phyloP scores from a whole-genome alignment of 371 early-diverging fungal species.

The Mucor circinelloides region DNA sequence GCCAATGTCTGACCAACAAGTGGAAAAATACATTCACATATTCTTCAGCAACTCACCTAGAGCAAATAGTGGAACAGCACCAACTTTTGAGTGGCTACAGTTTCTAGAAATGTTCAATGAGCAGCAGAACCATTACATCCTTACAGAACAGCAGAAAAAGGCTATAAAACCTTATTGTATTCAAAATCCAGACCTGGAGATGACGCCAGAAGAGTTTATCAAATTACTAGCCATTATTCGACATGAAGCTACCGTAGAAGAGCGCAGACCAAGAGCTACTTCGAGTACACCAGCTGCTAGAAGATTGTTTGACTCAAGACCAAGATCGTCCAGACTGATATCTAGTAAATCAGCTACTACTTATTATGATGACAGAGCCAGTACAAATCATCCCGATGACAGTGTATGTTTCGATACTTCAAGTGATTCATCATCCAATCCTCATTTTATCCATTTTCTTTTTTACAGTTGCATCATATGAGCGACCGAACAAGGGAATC shows the following conservation, averaged over 20 bases:
- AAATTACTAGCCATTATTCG: background rate
- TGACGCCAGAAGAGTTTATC: slow-evolving; percentile 27
- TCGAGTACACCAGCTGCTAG: background rate
- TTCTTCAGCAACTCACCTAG: slow-evolving; percentile 7
- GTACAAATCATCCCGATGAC: slow-evolving; percentile 12
- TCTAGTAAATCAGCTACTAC: background rate
- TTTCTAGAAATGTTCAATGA: slow-evolving; percentile 14
- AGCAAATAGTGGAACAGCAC: slow-evolving; percentile 13
- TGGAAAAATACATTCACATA: slow-evolving; percentile 10
- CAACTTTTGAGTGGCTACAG: slow-evolving; percentile 21
- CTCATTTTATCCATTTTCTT: background rate
- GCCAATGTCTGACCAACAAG: slow-evolving; percentile 8
- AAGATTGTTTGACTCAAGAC: slow-evolving; percentile 4
- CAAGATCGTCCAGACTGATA: slow-evolving; percentile 9
- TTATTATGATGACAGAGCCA: slow-evolving; percentile 6
- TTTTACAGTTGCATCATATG: background rate
- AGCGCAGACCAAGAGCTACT: background rate
- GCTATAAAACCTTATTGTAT: slow-evolving; percentile 20
- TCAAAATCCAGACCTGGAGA: slow-evolving; percentile 20
- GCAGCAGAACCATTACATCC: slow-evolving; percentile 6
- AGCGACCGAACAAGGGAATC: background rate
- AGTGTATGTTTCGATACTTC: background rate
- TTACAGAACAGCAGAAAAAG: slow-evolving; percentile 17
- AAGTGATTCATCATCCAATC: background rate
- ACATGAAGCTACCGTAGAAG: background rate